Evolutionary conservation across 2,329 filamentous ascomycete genomes (phyloP), one percentile per base, ranked within the genome.

Genomic region (Volutella citrinella): DNA sequence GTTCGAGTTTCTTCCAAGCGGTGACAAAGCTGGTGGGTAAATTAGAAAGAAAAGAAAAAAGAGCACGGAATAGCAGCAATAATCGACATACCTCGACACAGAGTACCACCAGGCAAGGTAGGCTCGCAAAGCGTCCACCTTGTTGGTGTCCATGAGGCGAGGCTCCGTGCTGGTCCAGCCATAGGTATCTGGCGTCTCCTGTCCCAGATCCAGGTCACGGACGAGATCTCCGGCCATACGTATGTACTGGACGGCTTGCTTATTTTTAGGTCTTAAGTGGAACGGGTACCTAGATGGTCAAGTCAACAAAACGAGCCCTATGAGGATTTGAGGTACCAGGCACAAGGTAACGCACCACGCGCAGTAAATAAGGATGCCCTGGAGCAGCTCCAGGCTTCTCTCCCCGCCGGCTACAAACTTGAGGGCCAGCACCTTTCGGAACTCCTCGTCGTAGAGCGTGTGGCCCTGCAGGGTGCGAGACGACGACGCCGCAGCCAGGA

Each of bases 381-480:
- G 72, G 2, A 81, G 51, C 12, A 80, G 45, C 44, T 81, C 75
- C 15, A 80, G 38, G 10, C 65, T 76, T 36, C 73, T 68, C 58
- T 81, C 76, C 0, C 76, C 74, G 4, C 70, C 66, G 0, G 76
- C 65, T 1, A 81, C 71, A 24, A 76, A 71, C 51, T 75, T 78
- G 27, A 75, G 59, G 2, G 67, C 73, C n/a, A 78, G 46, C 0
- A 76, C 64, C 47, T 76, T 77, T 19, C 74, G 63, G 31, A 80
- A 74, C 54, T 80, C 76, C 30, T 72, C 68, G 18, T 79, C 76
- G 27, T 80, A 76, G 4, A 74, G 57, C 11, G 56, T 66, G 35
- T 78, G 71, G 0, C 74, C 68, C 43, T 74, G 70, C 15, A 72
- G 48, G n/a, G 69, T 68, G 10, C 51, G 60, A 19, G 68, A 65